These are phyloP conservation scores for Colletotrichum sp. DNA, from an alignment of 2,329 filamentous ascomycete genomes.

Conservation along the genomic window DNA sequence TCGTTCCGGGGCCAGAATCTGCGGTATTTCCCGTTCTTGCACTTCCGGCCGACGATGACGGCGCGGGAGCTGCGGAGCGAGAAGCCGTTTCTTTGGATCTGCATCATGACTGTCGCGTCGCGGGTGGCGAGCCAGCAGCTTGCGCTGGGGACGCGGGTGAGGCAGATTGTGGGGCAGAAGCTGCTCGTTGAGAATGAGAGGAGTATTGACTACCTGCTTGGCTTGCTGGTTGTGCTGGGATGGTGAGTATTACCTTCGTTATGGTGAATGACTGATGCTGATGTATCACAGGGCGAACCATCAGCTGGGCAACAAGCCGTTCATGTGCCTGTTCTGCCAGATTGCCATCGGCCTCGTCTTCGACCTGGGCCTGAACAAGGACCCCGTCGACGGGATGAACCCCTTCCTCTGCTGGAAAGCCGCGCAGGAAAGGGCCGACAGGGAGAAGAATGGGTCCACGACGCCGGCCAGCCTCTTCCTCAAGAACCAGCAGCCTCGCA, in stretches of 20 bases:
- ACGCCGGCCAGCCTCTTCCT: background rate
- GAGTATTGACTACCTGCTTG: constrained; percentile 32
- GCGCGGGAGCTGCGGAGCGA: constrained; percentile 30
- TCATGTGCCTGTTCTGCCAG: constrained; percentile 47
- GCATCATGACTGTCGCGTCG: constrained; percentile 36
- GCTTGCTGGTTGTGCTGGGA: constrained; percentile 29
- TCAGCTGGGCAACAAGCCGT: constrained; percentile 40
- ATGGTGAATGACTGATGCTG: background rate
- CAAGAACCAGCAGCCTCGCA: constrained; percentile 7
- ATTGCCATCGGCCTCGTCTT: constrained; percentile 47
- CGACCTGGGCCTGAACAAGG: constrained; percentile 45
- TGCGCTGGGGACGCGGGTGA: constrained; percentile 26
- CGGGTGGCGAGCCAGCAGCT: constrained; percentile 26
- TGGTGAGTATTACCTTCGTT: constrained; percentile 23
- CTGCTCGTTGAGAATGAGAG: constrained; percentile 27
- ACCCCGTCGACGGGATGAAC: constrained; percentile 5
- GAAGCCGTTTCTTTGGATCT: constrained; percentile 42
- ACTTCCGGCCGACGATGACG: constrained; percentile 22
- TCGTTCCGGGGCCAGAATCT: constrained; percentile 29
- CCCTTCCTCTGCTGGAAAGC: constrained; percentile 19
- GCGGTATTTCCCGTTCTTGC: constrained; percentile 31
- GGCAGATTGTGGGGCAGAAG: constrained; percentile 28
- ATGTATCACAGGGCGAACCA: constrained; percentile 5
- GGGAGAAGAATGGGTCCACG: background rate
- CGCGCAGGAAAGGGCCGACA: background rate